Conservation (phyloP, 1,139 yeast genomes). For the Pichia sp. region DNA sequence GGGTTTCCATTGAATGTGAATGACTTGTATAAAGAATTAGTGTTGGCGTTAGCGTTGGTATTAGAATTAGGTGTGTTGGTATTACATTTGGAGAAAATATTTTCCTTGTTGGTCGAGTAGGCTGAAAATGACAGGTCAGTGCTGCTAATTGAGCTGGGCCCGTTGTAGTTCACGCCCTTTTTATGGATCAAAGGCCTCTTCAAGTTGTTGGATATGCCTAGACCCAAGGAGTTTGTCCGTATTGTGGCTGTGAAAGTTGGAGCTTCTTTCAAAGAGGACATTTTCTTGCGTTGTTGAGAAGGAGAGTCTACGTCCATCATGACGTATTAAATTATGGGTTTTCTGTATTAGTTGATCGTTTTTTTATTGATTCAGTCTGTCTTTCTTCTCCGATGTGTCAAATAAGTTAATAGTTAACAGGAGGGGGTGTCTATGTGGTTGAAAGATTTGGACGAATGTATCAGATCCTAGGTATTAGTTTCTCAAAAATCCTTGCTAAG, state of each 20-base stretch:
- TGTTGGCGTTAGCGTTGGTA: neutral
- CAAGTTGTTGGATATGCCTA: constrained; percentile 3
- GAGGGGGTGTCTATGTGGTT: too few species aligned
- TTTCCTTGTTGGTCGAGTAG: constrained; percentile 7
- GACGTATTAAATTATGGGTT: neutral
- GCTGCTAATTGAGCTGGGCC: neutral
- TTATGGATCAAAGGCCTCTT: constrained; percentile 8
- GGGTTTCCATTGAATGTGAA: constrained; percentile 13
- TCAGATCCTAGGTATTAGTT: too few species aligned
- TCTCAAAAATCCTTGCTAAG: too few species aligned
- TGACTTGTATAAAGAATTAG: constrained; percentile 11
- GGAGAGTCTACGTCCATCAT: constrained; percentile 12
- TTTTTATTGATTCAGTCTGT: too few species aligned
- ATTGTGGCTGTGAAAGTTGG: constrained; percentile 9
- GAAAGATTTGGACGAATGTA: too few species aligned
- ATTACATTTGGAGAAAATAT: constrained; percentile 1
- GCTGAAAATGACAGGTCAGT: constrained; percentile 7
- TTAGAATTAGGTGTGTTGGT: neutral
- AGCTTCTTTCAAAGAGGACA: constrained; percentile 1
- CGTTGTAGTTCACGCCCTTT: neutral
- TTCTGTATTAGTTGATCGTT: neutral
- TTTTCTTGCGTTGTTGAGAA: neutral
- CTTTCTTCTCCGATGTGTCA: too few species aligned
- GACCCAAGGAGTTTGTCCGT: constrained; percentile 4
- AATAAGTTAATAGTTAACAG: constrained; percentile 1